These are phyloP conservation scores for Decorospora gaudefroyi DNA, from an alignment of 2,329 filamentous ascomycete species.

Conservation along the genomic window DNA sequence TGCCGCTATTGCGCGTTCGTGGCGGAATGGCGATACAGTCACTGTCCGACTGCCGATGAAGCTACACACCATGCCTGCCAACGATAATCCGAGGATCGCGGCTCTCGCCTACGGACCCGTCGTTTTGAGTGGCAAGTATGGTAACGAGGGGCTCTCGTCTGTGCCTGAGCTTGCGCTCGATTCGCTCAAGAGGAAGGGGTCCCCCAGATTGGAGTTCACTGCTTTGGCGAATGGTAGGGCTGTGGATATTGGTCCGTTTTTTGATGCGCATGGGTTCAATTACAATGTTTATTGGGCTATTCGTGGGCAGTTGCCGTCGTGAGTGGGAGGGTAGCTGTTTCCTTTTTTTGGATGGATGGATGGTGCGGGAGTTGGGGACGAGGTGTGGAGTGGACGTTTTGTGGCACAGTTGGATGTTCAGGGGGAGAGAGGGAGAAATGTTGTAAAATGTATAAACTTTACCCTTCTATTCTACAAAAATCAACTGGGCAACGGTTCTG, in stretches of 20 bases:
- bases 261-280: slow-evolving; percentile 34
- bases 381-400: too few relatives aligned
- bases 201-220: slow-evolving; percentile 20
- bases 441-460: too few relatives aligned
- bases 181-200: slow-evolving; percentile 20
- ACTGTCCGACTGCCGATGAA: slow-evolving; percentile 54
- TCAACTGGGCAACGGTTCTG: too few relatives aligned
- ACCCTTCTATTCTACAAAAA: too few relatives aligned
- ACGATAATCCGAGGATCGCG: slow-evolving; percentile 53
- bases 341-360: too few relatives aligned
- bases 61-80: slow-evolving; percentile 52
- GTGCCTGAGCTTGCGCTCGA: slow-evolving; percentile 22
- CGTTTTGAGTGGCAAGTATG: slow-evolving; percentile 55
- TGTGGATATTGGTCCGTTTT: slow-evolving; percentile 28
- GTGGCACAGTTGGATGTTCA: too few relatives aligned
- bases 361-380: too few relatives aligned
- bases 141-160: slow-evolving; percentile 20
- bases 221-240: slow-evolving; percentile 23
- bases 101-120: slow-evolving; percentile 56
- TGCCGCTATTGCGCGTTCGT: slow-evolving; percentile 49
- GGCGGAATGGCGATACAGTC: slow-evolving; percentile 53
- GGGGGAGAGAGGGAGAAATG: too few relatives aligned
- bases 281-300: slow-evolving; percentile 34
- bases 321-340: too few relatives aligned
- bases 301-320: slow-evolving; percentile 15